Conservation (phyloP, 306 rosid species). For the Cucurbita maxima region DNA sequence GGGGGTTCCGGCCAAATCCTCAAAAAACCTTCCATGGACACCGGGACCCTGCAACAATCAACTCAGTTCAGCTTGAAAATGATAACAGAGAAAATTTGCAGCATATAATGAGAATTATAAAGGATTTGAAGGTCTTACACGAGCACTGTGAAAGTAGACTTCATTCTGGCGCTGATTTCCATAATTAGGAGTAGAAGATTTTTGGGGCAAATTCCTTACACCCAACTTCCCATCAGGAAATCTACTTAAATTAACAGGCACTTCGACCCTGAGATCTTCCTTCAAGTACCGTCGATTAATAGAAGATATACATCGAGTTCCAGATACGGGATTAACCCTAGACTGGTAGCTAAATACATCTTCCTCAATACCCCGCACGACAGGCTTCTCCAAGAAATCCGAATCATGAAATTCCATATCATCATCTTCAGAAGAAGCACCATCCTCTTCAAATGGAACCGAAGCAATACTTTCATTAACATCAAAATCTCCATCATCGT, state of each 20-base stretch:
- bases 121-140: conserved; percentile 13
- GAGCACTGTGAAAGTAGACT: conserved; percentile 23
- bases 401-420: conserved; percentile 15
- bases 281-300: conserved; percentile 41
- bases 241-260: conserved; percentile 47
- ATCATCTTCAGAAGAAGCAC: conserved; percentile 40
- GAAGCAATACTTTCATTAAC: conserved; percentile 35
- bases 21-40: conserved; percentile 19
- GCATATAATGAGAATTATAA: background rate
- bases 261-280: conserved; percentile 45
- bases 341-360: conserved; percentile 24
- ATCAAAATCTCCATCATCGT: conserved; percentile 19
- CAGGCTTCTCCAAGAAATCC: conserved; percentile 27
- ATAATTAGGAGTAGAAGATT: conserved; percentile 36
- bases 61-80: background rate
- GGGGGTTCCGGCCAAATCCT: conserved; percentile 61
- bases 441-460: conserved; percentile 22
- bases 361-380: conserved; percentile 30
- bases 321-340: background rate
- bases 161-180: conserved; percentile 29
- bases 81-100: background rate
- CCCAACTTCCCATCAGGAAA: conserved; percentile 54
- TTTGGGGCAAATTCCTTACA: conserved; percentile 24
- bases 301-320: conserved; percentile 9
- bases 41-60: conserved; percentile 20